These are phyloP conservation scores for Rhodotorula sp. DNA, from an alignment of 1,284 basidiomycete species.

Conservation along the genomic window DNA sequence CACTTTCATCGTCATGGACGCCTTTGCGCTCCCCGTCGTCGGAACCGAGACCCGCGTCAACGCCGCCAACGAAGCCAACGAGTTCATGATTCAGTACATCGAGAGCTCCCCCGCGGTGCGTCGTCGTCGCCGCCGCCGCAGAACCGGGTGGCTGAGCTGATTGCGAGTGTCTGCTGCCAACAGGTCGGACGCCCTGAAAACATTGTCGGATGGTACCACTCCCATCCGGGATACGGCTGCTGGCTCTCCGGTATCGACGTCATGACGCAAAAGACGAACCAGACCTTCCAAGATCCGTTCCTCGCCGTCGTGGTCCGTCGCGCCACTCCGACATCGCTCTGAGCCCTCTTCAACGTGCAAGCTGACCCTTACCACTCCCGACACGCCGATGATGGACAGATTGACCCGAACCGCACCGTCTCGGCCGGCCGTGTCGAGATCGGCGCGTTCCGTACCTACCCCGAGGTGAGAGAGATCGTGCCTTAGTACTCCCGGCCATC, in stretches of 20 bases:
- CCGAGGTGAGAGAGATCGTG: conserved; percentile 57
- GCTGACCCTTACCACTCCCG: neutral
- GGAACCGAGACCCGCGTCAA: conserved; percentile 99
- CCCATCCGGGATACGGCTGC: conserved; percentile 95
- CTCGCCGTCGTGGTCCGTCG: conserved; percentile 86
- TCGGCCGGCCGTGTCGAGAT: conserved; percentile 98
- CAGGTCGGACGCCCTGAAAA: conserved; percentile 82
- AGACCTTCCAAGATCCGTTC: conserved; percentile 93
- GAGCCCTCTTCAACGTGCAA: neutral
- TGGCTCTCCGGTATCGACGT: conserved; percentile 98
- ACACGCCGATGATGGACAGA: conserved; percentile 55
- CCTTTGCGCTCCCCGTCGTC: conserved; percentile 93
- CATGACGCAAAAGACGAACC: conserved; percentile 91
- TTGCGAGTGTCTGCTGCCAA: neutral
- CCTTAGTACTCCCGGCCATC: neutral
- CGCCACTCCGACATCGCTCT: neutral
- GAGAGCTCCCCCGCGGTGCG: conserved; percentile 71
- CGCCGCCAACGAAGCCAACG: conserved; percentile 91
- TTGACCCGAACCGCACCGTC: conserved; percentile 97
- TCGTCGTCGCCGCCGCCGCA: neutral
- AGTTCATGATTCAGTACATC: conserved; percentile 97
- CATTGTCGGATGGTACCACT: conserved; percentile 98
- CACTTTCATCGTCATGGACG: conserved; percentile 89
- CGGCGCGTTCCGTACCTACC: conserved; percentile 95
- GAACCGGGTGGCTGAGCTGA: neutral